These are phyloP conservation scores for Pythium sukuiense DNA, from an alignment of 352 stramenopile species.

Conservation along the genomic window DNA sequence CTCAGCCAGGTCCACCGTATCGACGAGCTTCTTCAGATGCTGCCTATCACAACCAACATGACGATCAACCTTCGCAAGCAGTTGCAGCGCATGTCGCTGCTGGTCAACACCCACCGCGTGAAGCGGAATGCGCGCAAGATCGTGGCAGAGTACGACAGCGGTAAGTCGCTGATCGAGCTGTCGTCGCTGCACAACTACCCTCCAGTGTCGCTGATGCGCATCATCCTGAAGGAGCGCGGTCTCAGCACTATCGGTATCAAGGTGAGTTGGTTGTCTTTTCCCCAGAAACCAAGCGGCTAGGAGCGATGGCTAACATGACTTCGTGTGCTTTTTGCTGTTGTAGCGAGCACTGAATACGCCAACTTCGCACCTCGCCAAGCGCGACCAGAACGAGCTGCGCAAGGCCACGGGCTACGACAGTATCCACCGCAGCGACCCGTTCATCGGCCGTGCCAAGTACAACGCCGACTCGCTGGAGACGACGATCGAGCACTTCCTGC, in stretches of 20 bases:
- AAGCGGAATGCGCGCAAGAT: constrained; percentile 59
- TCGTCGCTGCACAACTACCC: constrained; percentile 79
- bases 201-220: constrained; percentile 80
- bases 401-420: constrained; percentile 79
- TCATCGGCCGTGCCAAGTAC: constrained; percentile 70
- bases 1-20: constrained; percentile 80
- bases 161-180: constrained; percentile 77
- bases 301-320: background rate
- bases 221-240: constrained; percentile 69
- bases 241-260: constrained; percentile 43
- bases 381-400: constrained; percentile 69
- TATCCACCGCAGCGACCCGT: constrained; percentile 82
- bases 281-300: too few species aligned
- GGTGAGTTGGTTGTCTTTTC: constrained; percentile 15
- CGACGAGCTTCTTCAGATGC: constrained; percentile 77
- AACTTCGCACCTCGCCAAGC: constrained; percentile 51
- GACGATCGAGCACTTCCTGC: constrained; percentile 75
- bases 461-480: constrained; percentile 72
- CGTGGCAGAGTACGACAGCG: constrained; percentile 66
- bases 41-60: constrained; percentile 87
- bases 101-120: constrained; percentile 86
- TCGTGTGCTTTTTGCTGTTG: constrained; percentile 5
- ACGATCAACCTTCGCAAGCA: constrained; percentile 87
- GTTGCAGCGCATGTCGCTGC: constrained; percentile 78
- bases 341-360: constrained; percentile 58